Evolutionary conservation across 345 rosid species (phyloP), one percentile per base, ranked within the genome.

Genomic region (Carallia pectinifolia): DNA sequence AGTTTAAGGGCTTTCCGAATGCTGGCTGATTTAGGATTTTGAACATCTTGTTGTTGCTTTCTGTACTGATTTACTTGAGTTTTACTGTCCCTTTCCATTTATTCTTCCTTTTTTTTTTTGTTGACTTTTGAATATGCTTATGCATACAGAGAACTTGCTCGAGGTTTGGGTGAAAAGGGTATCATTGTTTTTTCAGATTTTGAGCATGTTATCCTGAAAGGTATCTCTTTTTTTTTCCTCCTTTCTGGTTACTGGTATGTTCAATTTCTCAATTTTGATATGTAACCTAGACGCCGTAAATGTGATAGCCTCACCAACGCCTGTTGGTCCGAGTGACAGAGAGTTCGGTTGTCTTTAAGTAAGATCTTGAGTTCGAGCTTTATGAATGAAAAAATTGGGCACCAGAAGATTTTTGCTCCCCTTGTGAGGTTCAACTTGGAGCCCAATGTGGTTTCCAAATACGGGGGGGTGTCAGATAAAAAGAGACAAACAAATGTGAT

Each of bases 61-160:
- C 60, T 56, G 34, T 27, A 10, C 60, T 27, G 60, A 27, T 6
- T 56, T 56, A 10, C 60, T 13, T 13, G 50, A 44, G 16, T 53
- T 44, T 44, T 5, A 3, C 13, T 16, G 23, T 2, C 50, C 13
- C 13, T 27, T 27, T 7, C 36, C 30, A 6, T 30, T 61, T 52
- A 39, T 18, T 48, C 34, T 40, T 19, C 23, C 12, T n/a, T n/a
- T n/a, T 23, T 23, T 23, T 15, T 37, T 48, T 55, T 62, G 53
- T 39, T 61, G n/a, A 4, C 48, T 65, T 13, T 38, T 66, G 5
- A 44, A 44, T 65, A 66, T 76, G 44, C 34, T 1, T 33, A 33
- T 4, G 34, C 67, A 27, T 71, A n/a, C 86, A 95, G 99, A 61
- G 97, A 95, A 61, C 90, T 95, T 68, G 99, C 98, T 39, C 83